Conservation (phyloP, 2,329 filamentous ascomycete genomes). For the Bipolaris cookei region DNA sequence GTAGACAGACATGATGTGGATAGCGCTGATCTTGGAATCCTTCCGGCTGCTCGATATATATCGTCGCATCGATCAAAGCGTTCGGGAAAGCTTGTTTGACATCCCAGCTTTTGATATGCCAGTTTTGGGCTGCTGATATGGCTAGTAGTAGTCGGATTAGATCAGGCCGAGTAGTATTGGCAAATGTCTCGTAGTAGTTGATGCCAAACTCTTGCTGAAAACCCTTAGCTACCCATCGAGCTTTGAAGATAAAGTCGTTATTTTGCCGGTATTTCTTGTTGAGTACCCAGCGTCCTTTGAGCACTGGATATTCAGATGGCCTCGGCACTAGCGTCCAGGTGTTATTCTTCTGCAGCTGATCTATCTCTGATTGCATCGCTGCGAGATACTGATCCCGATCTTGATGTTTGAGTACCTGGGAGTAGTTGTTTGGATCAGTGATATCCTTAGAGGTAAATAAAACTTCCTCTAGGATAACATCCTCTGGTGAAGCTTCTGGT, state of each 20-base stretch:
- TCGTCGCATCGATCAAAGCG: not conserved
- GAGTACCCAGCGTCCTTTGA: not conserved
- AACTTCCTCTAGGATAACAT: too few species aligned
- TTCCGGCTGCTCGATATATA: not conserved
- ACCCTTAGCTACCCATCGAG: not conserved
- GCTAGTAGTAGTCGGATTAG: not conserved
- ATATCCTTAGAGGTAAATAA: too few species aligned
- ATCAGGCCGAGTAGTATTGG: not conserved
- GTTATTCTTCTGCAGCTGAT: too few species aligned
- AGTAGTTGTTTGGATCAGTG: too few species aligned
- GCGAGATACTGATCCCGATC: too few species aligned
- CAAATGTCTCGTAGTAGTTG: not conserved
- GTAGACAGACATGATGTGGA: not conserved
- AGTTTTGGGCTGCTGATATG: not conserved
- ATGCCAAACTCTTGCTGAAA: not conserved
- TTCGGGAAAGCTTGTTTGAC: constrained; percentile 1
- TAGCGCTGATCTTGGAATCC: not conserved
- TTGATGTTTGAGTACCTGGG: too few species aligned
- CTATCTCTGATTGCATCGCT: too few species aligned
- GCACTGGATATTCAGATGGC: not conserved
- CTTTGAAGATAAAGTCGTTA: not conserved
- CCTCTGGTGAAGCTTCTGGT: too few species aligned
- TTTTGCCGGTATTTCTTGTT: not conserved
- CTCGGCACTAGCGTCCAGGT: not conserved
- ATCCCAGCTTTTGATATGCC: not conserved